Percentiles rank a stretch among this genome's conserved stretches.
Conservation (phyloP, 768 basidiomycete species). For the Pleurotus salmoneostramineus region DNA sequence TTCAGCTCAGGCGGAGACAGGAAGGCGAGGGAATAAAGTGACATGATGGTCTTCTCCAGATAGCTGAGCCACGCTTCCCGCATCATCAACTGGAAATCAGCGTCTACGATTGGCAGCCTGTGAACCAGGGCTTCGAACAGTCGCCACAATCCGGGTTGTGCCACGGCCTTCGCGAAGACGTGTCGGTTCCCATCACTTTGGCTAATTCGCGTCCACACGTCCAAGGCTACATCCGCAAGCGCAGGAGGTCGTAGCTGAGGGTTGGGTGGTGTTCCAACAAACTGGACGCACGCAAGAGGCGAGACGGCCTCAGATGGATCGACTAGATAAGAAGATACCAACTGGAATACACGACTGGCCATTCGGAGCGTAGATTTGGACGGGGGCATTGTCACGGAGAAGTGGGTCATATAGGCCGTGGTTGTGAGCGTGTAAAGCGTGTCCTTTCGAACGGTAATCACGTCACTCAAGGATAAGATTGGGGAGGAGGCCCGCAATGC, state of each 20-base stretch:
- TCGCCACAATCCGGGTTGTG: constrained; percentile 50
- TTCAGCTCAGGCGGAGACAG: constrained; percentile 76
- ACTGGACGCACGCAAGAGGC: constrained; percentile 56
- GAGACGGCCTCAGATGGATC: constrained; percentile 65
- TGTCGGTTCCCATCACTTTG: constrained; percentile 78
- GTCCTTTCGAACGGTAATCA: constrained; percentile 75
- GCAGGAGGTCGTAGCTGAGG: constrained; percentile 49
- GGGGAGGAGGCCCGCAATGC: constrained; percentile 43
- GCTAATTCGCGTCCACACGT: constrained; percentile 77
- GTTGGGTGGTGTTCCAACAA: constrained; percentile 39
- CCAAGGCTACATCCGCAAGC: constrained; percentile 73
- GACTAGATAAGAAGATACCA: constrained; percentile 72
- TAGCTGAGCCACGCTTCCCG: constrained; percentile 74
- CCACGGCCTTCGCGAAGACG: constrained; percentile 58
- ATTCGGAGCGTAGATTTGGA: constrained; percentile 41
- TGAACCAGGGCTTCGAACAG: constrained; percentile 72
- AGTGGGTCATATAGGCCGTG: constrained; percentile 47
- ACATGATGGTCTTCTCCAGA: constrained; percentile 74
- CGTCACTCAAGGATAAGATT: constrained; percentile 65
- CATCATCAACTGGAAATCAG: constrained; percentile 65
- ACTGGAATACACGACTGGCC: constrained; percentile 55
- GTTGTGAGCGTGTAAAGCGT: constrained; percentile 65
- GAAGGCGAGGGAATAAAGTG: constrained; percentile 86
- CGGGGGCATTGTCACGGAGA: constrained; percentile 35
- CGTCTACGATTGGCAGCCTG: constrained; percentile 76